Base-by-base conservation (phyloP, 495 filamentous ascomycete species). In the Xylaria curta region DNA sequence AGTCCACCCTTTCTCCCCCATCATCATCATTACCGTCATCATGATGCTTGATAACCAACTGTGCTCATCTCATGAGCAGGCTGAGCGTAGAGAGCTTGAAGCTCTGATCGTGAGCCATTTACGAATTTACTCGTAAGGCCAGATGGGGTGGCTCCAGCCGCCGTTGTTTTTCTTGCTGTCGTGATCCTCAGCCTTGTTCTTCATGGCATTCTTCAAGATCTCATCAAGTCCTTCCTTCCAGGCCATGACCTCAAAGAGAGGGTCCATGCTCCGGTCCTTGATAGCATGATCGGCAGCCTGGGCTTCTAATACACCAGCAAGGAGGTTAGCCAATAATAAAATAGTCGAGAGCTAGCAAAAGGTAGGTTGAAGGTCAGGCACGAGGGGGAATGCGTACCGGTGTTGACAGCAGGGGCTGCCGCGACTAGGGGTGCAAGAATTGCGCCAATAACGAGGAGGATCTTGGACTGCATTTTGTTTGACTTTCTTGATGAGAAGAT, bases 141-240 rank as follows among this genome's bases (percentile, higher is more conserved):
- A 62, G 59, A 42, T 62, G 36, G 59, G 59, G 38, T 40, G 38
- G 33, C 33, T 42, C 59, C 59, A 62, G 59, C 59, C 59, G 36
- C 42, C 42, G 59, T 62, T 62, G 59, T 42, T 59, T 36, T 62
- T 44, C 3, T 62, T 62, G 36, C n/a, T 59, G 56, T 17, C 31
- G 31, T 59, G 59, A 24, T 40, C 59, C 19, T 40, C 36, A 8
- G 33, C 33, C 59, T 62, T 62, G 8, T 40, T 24, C 59, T 62
- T 44, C 33, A 24, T 36, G 19, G 59, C 59, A 19, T 62, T 62
- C 59, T 62, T 62, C 59, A 62, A 21, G 36, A 62, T 62, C 59
- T 62, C 17, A 4, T 62, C 59, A 1, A 62, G 59, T 0, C n/a
- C 59, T 38, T 42, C 2, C 36, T 62, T 62, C 59, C 59, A 62